Evolutionary conservation across 1,284 basidiomycete genomes (phyloP), one percentile per base, ranked within the genome.

Genomic region (Exsudoporus floridanus): DNA sequence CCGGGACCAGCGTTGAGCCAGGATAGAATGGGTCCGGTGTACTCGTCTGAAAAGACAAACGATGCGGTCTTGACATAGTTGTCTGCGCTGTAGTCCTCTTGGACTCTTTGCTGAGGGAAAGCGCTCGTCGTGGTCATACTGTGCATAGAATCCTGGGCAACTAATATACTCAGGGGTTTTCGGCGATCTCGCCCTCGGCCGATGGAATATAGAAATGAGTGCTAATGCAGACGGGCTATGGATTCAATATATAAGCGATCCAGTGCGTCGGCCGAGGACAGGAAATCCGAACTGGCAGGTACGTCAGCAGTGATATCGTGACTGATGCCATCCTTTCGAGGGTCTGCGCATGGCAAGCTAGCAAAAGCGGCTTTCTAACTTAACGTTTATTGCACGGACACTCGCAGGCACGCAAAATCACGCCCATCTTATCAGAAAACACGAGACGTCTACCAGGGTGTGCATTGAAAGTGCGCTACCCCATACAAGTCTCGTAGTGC

Each of bases 41-140:
- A 84, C 13, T 75, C 73, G n/a, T 78, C 60, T 0, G 88, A 88
- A 67, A 90, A 94, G 25, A 92, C 89, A 62, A 90, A 93, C 6
- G 81, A 70, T 7, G 80, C 84, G 8, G 71, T 74, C 52, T 75
- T 74, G 70, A 81, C 82, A 66, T 90, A 90, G 39, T 73, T 62
- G 3, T 73, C 67, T 12, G 85, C 79, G 33, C 79, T 81, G 72
- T 80, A 81, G 38, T 62, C 70, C 19, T 37, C 52, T 18, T 50
- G 52, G n/a, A 14, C 25, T 1, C 3, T 33, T 30, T 30, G 44
- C 19, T 43, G 46, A 21, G 44, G n/a, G n/a, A 23, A 19, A 25
- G 23, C 0, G 31, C 40, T 54, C 19, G 21, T 19, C 63, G 67
- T 64, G 39, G 16, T 33, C 33, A 5, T 44, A 27, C 6, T 10